Base-by-base conservation (phyloP, 257 asterid species). In the Solanum chmielewskii region DNA sequence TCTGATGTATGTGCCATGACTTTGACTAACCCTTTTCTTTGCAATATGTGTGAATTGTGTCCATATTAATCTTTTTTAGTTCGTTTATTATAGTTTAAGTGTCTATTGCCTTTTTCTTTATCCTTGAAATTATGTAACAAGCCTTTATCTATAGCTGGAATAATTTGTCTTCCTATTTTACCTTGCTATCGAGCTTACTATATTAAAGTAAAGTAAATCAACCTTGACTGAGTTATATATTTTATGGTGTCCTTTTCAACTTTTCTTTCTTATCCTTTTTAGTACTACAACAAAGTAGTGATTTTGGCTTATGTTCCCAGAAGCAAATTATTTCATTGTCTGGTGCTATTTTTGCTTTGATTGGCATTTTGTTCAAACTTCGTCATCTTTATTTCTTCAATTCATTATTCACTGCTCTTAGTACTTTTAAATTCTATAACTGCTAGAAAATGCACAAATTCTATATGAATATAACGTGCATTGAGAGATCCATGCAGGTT, bases 1-100 rank as follows among this genome's bases (percentile, higher is more conserved):
- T 97, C 98, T 59, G 98, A 97, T 97, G 99, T 97, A 85, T 71
- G 91, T 88, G 85, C 88, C 87, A 90, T 87, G 89, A 83, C 89
- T 84, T 84, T 71, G 68, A 41, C 37, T 80, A 47, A 49, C 29
- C 66, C 56, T 80, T 80, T 31, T 49, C 85, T 49, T 47, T 49
- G 85, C 69, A 29, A 29, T 81, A 81, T 18, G 11, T 9, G 12
- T 49, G 85, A 20, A 44, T 81, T 52, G 69, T 81, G 68, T 10
- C 69, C 85, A 49, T 29, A 49, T 81, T 49, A 31, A 15, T 47
- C 6, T 49, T 47, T 76, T 80, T 49, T 64, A 49, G 69, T 47
- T 81, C 10, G 44, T 29, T 47, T 81, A 29, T 80, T 80, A 47
- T 29, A 29, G 31, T 76, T 37, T 42, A 42, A 18, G 20, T 29